Percentiles rank a stretch among this genome's conserved stretches.
Evolutionary conservation across 306 rosid genomes (phyloP).

Genomic region (Rosa multiflora): DNA sequence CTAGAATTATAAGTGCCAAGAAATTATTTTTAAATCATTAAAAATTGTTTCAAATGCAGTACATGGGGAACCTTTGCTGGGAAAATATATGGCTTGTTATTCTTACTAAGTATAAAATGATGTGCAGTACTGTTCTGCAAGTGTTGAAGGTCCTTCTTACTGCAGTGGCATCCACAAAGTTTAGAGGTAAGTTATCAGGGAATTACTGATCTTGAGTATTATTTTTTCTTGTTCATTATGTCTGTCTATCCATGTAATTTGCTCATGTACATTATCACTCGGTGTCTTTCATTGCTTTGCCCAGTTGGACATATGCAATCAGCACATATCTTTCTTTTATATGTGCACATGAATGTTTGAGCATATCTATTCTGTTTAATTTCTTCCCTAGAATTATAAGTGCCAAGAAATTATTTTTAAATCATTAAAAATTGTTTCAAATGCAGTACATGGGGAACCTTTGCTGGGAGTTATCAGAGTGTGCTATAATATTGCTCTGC

Average conservation of each 20-base stretch:
- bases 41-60: slow-evolving; percentile 50
- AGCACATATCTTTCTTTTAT: slow-evolving; percentile 14
- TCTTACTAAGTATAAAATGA: slow-evolving; percentile 32
- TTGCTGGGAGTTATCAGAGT: slow-evolving; percentile 92
- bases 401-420: slow-evolving; percentile 14
- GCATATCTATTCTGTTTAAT: background rate
- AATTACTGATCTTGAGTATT: slow-evolving; percentile 6
- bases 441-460: slow-evolving; percentile 95
- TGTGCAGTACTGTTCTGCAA: slow-evolving; percentile 92
- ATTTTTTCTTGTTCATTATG: slow-evolving; percentile 8
- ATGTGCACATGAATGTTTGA: slow-evolving; percentile 12
- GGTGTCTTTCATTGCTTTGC: background rate
- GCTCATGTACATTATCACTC: background rate
- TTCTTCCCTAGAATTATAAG: slow-evolving; percentile 11
- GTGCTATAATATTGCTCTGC: slow-evolving; percentile 97
- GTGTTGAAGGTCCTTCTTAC: slow-evolving; percentile 99
- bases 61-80: slow-evolving; percentile 97
- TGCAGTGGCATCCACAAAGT: slow-evolving; percentile 93
- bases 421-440: slow-evolving; percentile 8
- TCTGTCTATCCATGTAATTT: background rate
- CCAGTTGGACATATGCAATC: slow-evolving; percentile 1
- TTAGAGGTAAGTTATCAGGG: slow-evolving; percentile 67
- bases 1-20: slow-evolving; percentile 13
- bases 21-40: slow-evolving; percentile 8
- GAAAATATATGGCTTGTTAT: slow-evolving; percentile 30